Evolutionary conservation across 176 grass and related monocot species (phyloP).

Genomic region (Poa pratensis): DNA sequence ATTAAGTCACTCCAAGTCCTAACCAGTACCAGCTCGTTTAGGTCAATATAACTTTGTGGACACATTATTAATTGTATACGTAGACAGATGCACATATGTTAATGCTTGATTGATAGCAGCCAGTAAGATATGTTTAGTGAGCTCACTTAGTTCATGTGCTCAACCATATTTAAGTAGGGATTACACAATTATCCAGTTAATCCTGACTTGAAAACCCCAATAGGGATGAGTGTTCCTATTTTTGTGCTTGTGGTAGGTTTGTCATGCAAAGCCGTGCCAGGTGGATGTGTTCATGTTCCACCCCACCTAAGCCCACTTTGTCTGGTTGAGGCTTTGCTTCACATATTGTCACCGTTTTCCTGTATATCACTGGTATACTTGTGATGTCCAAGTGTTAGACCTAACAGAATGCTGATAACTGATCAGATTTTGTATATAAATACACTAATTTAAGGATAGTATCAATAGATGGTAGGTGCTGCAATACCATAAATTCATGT

Average conservation of each 20-base stretch:
- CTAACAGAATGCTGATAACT: neutral
- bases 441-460: neutral
- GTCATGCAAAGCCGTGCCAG: neutral
- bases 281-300: neutral
- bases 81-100: neutral
- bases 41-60: neutral
- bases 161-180: conserved; percentile 6
- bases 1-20: neutral
- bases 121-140: neutral
- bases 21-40: neutral
- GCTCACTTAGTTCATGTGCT: neutral
- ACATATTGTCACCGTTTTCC: neutral
- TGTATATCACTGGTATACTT: neutral
- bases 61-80: neutral
- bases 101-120: neutral
- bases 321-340: neutral
- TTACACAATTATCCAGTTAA: neutral
- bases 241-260: neutral
- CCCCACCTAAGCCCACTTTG: neutral
- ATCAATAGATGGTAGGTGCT: neutral
- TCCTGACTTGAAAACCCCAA: neutral
- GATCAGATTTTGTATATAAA: conserved; percentile 10
- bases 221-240: neutral
- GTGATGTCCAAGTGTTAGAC: neutral
- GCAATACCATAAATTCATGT: neutral